Conservation (phyloP, 2,329 filamentous ascomycete species). For the Cryphonectria parasitica region DNA sequence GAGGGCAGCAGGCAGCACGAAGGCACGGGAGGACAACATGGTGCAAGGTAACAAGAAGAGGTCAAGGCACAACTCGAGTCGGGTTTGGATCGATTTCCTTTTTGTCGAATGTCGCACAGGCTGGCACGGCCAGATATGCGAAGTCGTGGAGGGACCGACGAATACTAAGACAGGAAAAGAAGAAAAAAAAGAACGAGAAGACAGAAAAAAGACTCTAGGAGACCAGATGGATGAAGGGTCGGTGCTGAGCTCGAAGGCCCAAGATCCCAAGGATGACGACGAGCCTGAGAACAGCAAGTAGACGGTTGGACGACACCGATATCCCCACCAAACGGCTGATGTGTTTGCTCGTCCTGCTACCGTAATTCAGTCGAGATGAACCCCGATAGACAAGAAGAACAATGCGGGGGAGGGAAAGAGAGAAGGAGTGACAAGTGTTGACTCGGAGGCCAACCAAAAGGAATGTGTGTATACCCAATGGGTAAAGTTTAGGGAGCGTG, state of each 20-base stretch:
- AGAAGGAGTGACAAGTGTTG: background rate
- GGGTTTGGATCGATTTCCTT: background rate
- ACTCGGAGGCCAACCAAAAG: constrained; percentile 2
- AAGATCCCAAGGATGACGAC: background rate
- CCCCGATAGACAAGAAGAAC: background rate
- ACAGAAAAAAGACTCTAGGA: background rate
- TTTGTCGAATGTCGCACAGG: background rate
- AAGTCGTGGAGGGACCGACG: background rate
- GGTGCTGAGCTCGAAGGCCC: background rate
- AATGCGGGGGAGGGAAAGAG: background rate
- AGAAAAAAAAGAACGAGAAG: background rate
- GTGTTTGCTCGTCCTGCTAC: background rate
- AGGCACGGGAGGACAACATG: constrained; percentile 36
- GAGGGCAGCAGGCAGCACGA: constrained; percentile 40
- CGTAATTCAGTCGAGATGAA: background rate
- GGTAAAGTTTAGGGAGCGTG: constrained; percentile 6
- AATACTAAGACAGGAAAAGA: background rate
- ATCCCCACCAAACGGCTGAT: background rate
- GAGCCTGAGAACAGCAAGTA: background rate
- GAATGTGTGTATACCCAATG: constrained; percentile 4
- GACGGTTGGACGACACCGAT: background rate
- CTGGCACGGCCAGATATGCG: background rate
- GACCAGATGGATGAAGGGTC: background rate
- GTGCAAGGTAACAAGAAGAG: background rate
- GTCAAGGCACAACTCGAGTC: background rate